Evolutionary conservation across 208 protist species (phyloP).

Genomic region (Leptomonas seymouri): DNA sequence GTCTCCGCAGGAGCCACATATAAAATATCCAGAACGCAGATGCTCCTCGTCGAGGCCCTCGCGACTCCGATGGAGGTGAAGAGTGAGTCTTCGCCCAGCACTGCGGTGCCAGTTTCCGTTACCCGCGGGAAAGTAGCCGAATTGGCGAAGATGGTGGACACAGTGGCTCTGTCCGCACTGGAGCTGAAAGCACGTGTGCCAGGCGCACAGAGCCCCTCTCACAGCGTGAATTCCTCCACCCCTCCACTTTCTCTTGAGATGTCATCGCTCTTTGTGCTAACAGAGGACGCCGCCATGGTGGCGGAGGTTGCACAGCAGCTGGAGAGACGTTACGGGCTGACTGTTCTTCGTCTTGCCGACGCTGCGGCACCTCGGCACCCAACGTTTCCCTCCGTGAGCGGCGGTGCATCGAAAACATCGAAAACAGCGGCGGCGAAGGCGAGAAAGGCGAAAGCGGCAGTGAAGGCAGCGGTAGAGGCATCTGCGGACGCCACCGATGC

Average conservation of each 20-base stretch:
- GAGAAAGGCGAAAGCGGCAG: constrained; percentile 12
- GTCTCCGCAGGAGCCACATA: constrained; percentile 13
- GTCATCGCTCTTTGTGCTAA: constrained; percentile 45
- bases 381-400: constrained; percentile 13
- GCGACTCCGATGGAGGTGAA: neutral
- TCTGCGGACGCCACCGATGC: constrained; percentile 4
- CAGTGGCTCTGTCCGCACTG: constrained; percentile 40
- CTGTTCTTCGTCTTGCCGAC: constrained; percentile 32
- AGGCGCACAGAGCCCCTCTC: too few species aligned
- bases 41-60: constrained; percentile 27
- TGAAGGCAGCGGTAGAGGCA: neutral
- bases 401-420: neutral
- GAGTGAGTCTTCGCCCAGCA: neutral
- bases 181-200: constrained; percentile 27
- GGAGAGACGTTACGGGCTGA: constrained; percentile 34
- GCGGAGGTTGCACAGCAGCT: constrained; percentile 27
- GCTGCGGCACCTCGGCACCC: constrained; percentile 13
- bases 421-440: neutral
- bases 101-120: constrained; percentile 23
- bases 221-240: too few species aligned
- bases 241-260: neutral
- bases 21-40: constrained; percentile 28
- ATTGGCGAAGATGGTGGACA: constrained; percentile 16
- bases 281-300: constrained; percentile 36
- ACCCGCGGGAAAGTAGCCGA: constrained; percentile 33